Evolutionary conservation across 768 basidiomycete species (phyloP), one percentile per base, ranked within the genome.

Genomic region (Leccinum broughii): DNA sequence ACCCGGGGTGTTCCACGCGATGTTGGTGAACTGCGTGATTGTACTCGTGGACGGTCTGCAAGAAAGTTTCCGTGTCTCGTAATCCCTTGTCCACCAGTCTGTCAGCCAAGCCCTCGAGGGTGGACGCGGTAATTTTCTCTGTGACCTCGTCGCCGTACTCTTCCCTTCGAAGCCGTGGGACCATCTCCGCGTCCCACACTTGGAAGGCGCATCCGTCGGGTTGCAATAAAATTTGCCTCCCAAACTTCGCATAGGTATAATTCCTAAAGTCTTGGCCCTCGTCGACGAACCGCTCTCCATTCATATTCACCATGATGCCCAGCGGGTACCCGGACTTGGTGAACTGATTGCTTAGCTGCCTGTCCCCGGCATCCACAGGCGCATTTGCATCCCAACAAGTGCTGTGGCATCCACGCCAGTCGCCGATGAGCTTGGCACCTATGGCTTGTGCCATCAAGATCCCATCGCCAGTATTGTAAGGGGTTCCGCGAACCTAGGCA

Each of bases 281-380:
- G 62, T 90, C 86, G 39, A 88, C 87, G 63, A 89, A 90, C 15
- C 88, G 78, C 55, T 71, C 63, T 4, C 88, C 88, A 2, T 71
- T 61, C 0, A 77, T 66, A 65, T 88, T 90, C 26, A 88, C 71
- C 87, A 88, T 89, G 60, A 90, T 77, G 2, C 88, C 87, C 10
- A 88, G 75, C 3, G 88, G 87, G 66, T 89, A 89, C 1, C 88
- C 86, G 10, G 87, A 88, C 71, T 89, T 89, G 7, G 88, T 89
- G 70, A 79, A 87, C 62, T 87, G 86, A 68, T 90, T 89, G 59
- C 84, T 87, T 57, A 87, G 70, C 51, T 77, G 75, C 54, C 86
- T 82, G 58, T 84, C 78, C 20, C 88, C 87, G 15, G 73, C 68
- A 34, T 84, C 74, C 20, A 71, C 60, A 1, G 80, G 74, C 1